These are phyloP conservation scores for Cucurbita ficifolia DNA, from an alignment of 306 rosid species.

Conservation along the genomic window DNA sequence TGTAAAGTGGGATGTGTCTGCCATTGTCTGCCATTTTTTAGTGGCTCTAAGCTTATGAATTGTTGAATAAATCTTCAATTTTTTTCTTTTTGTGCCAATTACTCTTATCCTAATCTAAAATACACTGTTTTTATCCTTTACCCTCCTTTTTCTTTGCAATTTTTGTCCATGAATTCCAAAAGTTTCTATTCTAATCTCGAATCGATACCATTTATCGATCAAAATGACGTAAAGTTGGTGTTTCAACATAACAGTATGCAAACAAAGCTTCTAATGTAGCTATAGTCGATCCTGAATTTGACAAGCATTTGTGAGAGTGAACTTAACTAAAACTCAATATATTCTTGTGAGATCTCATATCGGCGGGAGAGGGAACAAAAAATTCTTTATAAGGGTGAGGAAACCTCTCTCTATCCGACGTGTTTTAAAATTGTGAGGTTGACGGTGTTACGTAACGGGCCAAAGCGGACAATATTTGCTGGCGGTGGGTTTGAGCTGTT, in stretches of 20 bases:
- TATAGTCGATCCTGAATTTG: background rate
- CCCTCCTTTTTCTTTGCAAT: background rate
- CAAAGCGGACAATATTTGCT: no score
- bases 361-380: no score
- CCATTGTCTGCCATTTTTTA: background rate
- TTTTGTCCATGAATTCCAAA: background rate
- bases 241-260: background rate
- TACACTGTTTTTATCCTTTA: background rate
- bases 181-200: background rate
- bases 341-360: background rate
- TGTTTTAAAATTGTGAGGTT: no score
- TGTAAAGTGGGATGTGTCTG: slow-evolving; percentile 6
- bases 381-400: no score
- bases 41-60: slow-evolving; percentile 1
- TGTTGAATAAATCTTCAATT: background rate
- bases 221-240: background rate
- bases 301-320: background rate
- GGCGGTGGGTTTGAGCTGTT: no score
- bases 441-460: no score
- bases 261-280: background rate
- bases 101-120: background rate
- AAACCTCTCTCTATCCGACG: no score
- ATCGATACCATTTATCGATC: background rate
- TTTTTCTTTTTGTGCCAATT: background rate
- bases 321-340: background rate